phyloP scores from a whole-genome alignment of 306 rosid genomes.

The Mucuna pruriens region DNA sequence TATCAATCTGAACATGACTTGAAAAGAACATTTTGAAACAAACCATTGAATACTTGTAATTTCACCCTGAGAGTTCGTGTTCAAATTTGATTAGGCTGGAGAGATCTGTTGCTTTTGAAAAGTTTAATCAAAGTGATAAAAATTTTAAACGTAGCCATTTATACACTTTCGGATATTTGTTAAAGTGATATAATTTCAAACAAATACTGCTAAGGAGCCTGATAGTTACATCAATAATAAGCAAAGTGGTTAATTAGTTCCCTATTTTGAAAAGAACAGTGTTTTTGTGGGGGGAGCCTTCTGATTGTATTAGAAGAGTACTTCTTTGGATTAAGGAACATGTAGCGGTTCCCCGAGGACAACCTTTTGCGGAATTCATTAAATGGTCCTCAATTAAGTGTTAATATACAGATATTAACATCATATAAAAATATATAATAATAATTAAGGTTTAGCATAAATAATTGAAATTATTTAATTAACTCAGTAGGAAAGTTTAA shows the following conservation, averaged over 20 bases:
- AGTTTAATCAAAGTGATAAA: not conserved
- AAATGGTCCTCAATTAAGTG: not conserved
- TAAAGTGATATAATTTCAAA: constrained; percentile 4
- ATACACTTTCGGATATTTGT: not conserved
- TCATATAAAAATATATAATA: too few species aligned
- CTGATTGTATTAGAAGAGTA: not conserved
- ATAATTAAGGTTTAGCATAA: not conserved
- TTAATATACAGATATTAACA: not conserved
- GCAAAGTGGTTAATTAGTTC: too few species aligned
- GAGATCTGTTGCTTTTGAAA: not conserved
- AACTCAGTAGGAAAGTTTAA: too few species aligned
- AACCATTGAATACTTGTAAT: constrained; percentile 6
- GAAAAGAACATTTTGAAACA: not conserved
- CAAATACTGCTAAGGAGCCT: not conserved
- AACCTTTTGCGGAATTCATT: not conserved
- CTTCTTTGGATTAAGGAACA: not conserved
- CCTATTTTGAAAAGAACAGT: not conserved
- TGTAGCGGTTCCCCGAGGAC: too few species aligned
- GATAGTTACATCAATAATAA: not conserved
- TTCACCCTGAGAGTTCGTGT: not conserved
- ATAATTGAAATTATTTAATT: not conserved
- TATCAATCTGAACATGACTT: too few species aligned
- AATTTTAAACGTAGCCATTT: not conserved
- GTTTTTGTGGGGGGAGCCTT: not conserved
- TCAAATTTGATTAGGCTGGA: constrained; percentile 17